Percentiles rank a stretch among this genome's conserved stretches.
Evolutionary conservation across 2,329 filamentous ascomycete genomes (phyloP).

Genomic region (Colletotrichum liaoningense): DNA sequence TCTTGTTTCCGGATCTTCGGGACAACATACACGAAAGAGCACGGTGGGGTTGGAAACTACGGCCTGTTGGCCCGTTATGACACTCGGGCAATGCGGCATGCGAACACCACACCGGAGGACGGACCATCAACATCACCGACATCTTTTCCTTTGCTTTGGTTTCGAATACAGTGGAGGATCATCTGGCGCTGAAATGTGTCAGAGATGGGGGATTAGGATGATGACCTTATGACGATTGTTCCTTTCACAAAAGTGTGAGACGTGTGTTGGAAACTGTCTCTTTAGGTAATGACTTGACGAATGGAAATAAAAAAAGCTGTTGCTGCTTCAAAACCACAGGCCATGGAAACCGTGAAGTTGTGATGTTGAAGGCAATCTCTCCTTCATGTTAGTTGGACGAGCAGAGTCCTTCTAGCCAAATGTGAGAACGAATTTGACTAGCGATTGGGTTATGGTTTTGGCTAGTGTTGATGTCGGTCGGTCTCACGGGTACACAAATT

Average conservation of each 20-base stretch:
- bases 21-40: conserved; percentile 34
- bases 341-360: not conserved
- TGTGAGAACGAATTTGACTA: too few species aligned
- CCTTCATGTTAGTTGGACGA: not conserved
- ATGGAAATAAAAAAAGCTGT: conserved; percentile 53
- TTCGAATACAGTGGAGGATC: conserved; percentile 28
- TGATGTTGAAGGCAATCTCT: not conserved
- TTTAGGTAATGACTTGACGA: conserved; percentile 54
- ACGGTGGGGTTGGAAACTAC: conserved; percentile 1
- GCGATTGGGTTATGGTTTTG: too few species aligned
- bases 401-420: not conserved
- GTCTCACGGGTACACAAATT: too few species aligned
- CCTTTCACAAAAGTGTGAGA: conserved; percentile 51
- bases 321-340: conserved; percentile 28
- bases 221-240: conserved; percentile 44
- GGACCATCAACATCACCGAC: conserved; percentile 27
- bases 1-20: conserved; percentile 31
- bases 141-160: conserved; percentile 29
- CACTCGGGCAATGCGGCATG: conserved; percentile 19
- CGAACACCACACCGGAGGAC: conserved; percentile 12
- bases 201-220: conserved; percentile 41
- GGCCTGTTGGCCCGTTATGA: conserved; percentile 30
- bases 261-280: conserved; percentile 50
- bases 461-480: too few species aligned
- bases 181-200: conserved; percentile 21